Evolutionary conservation across 768 basidiomycete genomes (phyloP).

Genomic region (Macrocybe gigantea): DNA sequence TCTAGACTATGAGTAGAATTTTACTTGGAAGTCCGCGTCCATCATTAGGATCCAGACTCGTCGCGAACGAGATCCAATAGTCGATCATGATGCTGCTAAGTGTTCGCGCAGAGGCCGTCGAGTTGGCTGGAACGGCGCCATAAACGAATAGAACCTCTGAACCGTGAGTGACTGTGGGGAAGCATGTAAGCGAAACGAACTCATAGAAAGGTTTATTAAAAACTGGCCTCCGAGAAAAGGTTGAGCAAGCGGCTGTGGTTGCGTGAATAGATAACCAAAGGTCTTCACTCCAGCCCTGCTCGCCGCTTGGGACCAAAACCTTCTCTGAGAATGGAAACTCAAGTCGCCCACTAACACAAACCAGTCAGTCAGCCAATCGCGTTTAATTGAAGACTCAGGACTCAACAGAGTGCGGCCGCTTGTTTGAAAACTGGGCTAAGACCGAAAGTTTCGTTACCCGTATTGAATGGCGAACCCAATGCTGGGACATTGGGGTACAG

Average conservation of each 20-base stretch:
- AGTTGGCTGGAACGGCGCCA: constrained; percentile 12
- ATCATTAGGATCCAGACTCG: constrained; percentile 37
- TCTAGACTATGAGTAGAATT: not conserved
- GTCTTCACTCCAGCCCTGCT: constrained; percentile 23
- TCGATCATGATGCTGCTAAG: constrained; percentile 33
- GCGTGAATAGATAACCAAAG: constrained; percentile 33
- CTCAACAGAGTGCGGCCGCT: constrained; percentile 21
- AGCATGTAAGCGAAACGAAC: not conserved
- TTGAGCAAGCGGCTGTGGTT: constrained; percentile 16
- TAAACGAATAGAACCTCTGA: constrained; percentile 26
- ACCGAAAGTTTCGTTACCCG: constrained; percentile 40
- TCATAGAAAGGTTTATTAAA: not conserved
- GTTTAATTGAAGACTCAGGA: not conserved
- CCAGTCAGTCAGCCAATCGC: not conserved
- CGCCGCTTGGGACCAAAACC: constrained; percentile 27
- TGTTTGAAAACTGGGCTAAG: constrained; percentile 34
- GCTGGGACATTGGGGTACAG: constrained; percentile 38
- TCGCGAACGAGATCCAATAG: constrained; percentile 42
- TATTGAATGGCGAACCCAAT: constrained; percentile 37
- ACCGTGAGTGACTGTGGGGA: constrained; percentile 19
- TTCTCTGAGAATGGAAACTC: constrained; percentile 24
- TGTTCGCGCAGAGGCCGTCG: constrained; percentile 8
- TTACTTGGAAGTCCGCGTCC: constrained; percentile 29
- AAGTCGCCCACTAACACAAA: constrained; percentile 23
- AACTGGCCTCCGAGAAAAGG: not conserved